These are phyloP conservation scores for Coemansia sp. DNA, from an alignment of 192 early-diverging fungal genomes.

Conservation along the genomic window DNA sequence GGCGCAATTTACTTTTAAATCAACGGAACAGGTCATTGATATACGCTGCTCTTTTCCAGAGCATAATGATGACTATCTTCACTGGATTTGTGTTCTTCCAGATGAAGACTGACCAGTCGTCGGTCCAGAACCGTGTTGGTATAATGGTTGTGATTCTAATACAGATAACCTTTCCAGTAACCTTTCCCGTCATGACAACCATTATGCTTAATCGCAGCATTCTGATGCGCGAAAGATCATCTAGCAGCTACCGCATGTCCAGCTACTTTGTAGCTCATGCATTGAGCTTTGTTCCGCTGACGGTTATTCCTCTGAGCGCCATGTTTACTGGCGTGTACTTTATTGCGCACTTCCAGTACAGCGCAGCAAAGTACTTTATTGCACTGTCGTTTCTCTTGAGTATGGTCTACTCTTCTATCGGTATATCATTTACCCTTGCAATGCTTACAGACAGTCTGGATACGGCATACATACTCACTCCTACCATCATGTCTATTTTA, in stretches of 20 bases:
- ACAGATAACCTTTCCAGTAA: slow-evolving; percentile 52
- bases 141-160: slow-evolving; percentile 40
- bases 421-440: slow-evolving; percentile 27
- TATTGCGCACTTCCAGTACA: too few species aligned
- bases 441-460: slow-evolving; percentile 27
- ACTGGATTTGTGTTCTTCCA: slow-evolving; percentile 41
- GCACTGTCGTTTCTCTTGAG: slow-evolving; percentile 24
- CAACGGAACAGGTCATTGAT: too few species aligned
- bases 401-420: slow-evolving; percentile 21
- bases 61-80: slow-evolving; percentile 46
- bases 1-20: too few species aligned
- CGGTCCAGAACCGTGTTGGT: slow-evolving; percentile 54
- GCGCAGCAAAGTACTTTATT: too few species aligned
- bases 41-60: too few species aligned
- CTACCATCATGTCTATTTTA: slow-evolving; percentile 16
- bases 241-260: too few species aligned
- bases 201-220: slow-evolving; percentile 47
- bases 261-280: too few species aligned
- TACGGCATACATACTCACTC: slow-evolving; percentile 26
- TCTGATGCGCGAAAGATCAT: slow-evolving; percentile 7
- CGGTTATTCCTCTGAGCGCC: too few species aligned
- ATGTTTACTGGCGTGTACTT: too few species aligned
- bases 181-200: slow-evolving; percentile 52
- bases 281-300: too few species aligned
- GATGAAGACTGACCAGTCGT: slow-evolving; percentile 18